Percentiles rank a stretch among this genome's conserved stretches.
These are phyloP conservation scores for Lachnellula cervina DNA, from an alignment of 2,329 filamentous ascomycete genomes.

Conservation along the genomic window DNA sequence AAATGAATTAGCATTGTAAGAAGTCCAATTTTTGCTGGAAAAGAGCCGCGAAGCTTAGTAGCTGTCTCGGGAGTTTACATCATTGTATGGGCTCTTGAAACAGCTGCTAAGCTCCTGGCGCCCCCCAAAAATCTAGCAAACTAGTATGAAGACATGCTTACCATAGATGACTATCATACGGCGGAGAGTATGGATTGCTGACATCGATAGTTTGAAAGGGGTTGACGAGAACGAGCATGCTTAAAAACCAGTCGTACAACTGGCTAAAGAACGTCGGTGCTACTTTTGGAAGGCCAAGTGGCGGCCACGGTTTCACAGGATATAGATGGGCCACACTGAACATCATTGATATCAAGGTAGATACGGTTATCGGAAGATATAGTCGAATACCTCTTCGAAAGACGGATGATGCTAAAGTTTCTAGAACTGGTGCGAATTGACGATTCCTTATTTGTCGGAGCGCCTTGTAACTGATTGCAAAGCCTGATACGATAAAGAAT, in stretches of 20 bases:
- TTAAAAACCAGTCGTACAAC: slow-evolving; percentile 2
- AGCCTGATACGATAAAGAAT: slow-evolving; percentile 46
- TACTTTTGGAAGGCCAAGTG: not conserved
- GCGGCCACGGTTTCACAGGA: not conserved
- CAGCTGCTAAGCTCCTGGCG: too few species aligned
- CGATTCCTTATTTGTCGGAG: slow-evolving; percentile 32
- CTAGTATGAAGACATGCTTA: too few species aligned
- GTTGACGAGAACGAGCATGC: slow-evolving; percentile 1
- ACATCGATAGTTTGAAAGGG: slow-evolving; percentile 1
- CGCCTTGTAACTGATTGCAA: slow-evolving; percentile 39
- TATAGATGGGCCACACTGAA: not conserved
- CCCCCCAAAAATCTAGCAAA: too few species aligned
- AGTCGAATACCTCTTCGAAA: slow-evolving; percentile 41
- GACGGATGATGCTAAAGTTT: slow-evolving; percentile 37
- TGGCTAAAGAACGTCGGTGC: not conserved
- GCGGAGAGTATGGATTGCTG: not conserved
- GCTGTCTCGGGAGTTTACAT: too few species aligned
- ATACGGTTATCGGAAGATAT: slow-evolving; percentile 38
- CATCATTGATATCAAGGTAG: slow-evolving; percentile 33
- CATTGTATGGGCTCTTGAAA: too few species aligned
- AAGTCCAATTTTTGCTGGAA: too few species aligned
- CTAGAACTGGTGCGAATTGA: slow-evolving; percentile 27
- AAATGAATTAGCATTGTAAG: too few species aligned
- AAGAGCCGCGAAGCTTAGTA: too few species aligned
- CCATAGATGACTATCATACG: slow-evolving; percentile 4